Evolutionary conservation across 352 stramenopile genomes (phyloP).

Genomic region (Pythium periplocum): DNA sequence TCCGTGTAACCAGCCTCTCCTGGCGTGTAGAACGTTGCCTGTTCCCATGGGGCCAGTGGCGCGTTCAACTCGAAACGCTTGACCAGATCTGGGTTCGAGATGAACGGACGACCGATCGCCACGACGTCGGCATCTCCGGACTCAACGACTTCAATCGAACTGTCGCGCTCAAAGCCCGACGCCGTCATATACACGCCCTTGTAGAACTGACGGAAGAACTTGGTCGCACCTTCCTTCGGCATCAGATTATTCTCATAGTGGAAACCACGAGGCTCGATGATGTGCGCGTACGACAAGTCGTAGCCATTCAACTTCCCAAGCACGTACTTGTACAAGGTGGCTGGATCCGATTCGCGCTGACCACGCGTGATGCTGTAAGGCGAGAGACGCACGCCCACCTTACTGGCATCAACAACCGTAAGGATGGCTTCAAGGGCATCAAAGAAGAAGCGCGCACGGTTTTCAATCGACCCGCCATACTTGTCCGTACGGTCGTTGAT

Average conservation of each 20-base stretch:
- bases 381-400: too few species aligned
- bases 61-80: slow-evolving; percentile 39
- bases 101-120: slow-evolving; percentile 62
- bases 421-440: too few species aligned
- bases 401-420: too few species aligned
- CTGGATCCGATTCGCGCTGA: too few species aligned
- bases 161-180: slow-evolving; percentile 49
- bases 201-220: slow-evolving; percentile 56
- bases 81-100: slow-evolving; percentile 73
- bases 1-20: slow-evolving; percentile 23
- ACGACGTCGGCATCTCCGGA: slow-evolving; percentile 51
- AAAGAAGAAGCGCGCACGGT: too few species aligned
- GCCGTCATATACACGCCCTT: slow-evolving; percentile 50
- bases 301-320: too few species aligned
- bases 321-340: too few species aligned
- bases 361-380: too few species aligned
- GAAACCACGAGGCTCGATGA: slow-evolving; percentile 16
- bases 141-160: slow-evolving; percentile 39
- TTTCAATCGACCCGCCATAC: too few species aligned
- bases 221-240: slow-evolving; percentile 22
- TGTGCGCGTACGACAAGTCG: too few species aligned
- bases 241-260: slow-evolving; percentile 19
- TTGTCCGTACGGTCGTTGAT: too few species aligned
- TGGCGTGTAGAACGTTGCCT: slow-evolving; percentile 16
- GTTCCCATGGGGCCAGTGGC: slow-evolving; percentile 2